Conservation (phyloP, 2,329 filamentous ascomycete species). For the Coniochaeta sp. region DNA sequence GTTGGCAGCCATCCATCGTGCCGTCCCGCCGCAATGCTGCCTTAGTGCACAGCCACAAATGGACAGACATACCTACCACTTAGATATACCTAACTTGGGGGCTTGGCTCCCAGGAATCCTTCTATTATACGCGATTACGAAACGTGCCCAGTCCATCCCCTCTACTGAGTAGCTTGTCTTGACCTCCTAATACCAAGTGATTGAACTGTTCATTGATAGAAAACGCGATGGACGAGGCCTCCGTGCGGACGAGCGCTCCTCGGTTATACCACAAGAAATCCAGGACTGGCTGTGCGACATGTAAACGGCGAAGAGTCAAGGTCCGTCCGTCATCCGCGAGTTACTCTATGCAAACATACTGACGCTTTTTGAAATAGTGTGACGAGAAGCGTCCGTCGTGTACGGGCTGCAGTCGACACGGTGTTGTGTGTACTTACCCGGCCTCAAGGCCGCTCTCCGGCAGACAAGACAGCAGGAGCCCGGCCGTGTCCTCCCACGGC, state of each 20-base stretch:
- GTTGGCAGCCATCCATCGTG: not conserved
- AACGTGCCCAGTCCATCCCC: not conserved
- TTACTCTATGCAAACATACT: not conserved
- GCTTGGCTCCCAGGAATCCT: too few species aligned
- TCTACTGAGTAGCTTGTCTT: not conserved
- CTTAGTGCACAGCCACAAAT: not conserved
- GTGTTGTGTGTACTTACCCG: slow-evolving; percentile 16
- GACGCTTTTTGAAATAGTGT: slow-evolving; percentile 9
- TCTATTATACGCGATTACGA: not conserved
- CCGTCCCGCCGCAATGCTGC: not conserved
- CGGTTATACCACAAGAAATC: slow-evolving; percentile 25
- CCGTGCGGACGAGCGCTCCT: slow-evolving; percentile 9
- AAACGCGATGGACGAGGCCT: not conserved
- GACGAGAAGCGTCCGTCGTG: slow-evolving; percentile 17
- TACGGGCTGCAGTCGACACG: slow-evolving; percentile 16
- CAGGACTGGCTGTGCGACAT: slow-evolving; percentile 20
- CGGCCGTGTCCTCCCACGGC: not conserved
- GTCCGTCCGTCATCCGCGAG: slow-evolving; percentile 7
- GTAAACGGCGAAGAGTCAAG: slow-evolving; percentile 22
- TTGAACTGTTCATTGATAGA: too few species aligned
- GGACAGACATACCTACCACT: too few species aligned
- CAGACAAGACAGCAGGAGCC: not conserved
- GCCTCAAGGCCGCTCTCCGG: not conserved
- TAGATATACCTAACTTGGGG: too few species aligned
- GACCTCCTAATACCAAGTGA: too few species aligned